A percentile compares a stretch with the other conserved stretches of the same genome.
Conservation (phyloP, 306 rosid species). For the Crataegus laevigata region DNA sequence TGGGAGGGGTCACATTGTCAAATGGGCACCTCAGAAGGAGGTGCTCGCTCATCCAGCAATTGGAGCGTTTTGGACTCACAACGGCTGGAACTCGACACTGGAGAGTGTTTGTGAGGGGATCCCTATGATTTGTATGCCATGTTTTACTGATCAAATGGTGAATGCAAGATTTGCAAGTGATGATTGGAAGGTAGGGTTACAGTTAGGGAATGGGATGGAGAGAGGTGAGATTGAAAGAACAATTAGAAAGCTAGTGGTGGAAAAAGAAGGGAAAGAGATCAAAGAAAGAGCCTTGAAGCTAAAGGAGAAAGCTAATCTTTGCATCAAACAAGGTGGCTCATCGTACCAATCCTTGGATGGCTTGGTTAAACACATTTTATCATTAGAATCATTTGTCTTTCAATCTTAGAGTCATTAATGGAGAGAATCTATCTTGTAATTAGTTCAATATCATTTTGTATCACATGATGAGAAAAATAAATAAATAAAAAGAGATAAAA, state of each 20-base stretch:
- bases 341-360: conserved; percentile 16
- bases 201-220: conserved; percentile 21
- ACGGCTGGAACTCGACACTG: conserved; percentile 67
- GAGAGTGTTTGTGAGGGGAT: conserved; percentile 64
- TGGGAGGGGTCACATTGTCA: conserved; percentile 41
- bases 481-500: no score
- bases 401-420: no score
- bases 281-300: conserved; percentile 26
- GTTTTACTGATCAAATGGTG: conserved; percentile 46
- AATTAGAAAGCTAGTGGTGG: conserved; percentile 31
- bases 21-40: conserved; percentile 67
- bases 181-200: conserved; percentile 57
- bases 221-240: conserved; percentile 42
- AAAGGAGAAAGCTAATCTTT: conserved; percentile 29
- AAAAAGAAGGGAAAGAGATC: conserved; percentile 34
- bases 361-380: conserved; percentile 19
- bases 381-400: neutral
- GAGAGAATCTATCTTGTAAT: no score
- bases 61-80: conserved; percentile 60
- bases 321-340: conserved; percentile 21
- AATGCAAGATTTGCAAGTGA: conserved; percentile 49
- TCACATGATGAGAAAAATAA: no score
- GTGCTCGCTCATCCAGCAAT: conserved; percentile 48
- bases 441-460: no score
- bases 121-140: conserved; percentile 66